Conservation (phyloP, 805 yeast species). For the Yarrowia bubula region DNA sequence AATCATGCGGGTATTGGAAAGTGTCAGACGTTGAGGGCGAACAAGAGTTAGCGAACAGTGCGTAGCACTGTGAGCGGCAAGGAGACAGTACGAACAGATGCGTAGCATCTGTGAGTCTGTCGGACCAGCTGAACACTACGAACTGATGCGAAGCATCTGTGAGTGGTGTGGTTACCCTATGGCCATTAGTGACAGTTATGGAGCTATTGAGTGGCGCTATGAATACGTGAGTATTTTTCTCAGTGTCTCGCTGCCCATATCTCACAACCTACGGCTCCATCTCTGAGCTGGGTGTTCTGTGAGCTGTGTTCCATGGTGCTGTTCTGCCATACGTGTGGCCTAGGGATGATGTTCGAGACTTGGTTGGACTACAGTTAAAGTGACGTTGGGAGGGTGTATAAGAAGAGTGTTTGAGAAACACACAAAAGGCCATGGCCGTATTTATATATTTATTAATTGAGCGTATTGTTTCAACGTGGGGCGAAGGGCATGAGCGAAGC, state of each 20-base stretch:
- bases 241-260: too few species aligned
- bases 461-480: too few species aligned
- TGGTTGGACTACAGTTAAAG: too few species aligned
- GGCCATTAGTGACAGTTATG: too few species aligned
- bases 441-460: conserved; percentile 8
- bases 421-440: conserved; percentile 7
- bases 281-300: too few species aligned
- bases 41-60: background rate
- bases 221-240: background rate
- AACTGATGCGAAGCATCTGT: background rate
- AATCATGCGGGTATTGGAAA: conserved; percentile 44
- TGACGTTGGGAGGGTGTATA: too few species aligned
- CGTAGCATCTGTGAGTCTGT: background rate
- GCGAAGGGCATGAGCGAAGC: background rate
- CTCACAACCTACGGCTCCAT: too few species aligned
- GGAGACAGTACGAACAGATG: background rate
- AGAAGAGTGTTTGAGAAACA: background rate
- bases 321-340: too few species aligned
- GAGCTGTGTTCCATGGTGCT: too few species aligned
- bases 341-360: too few species aligned
- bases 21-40: conserved; percentile 34
- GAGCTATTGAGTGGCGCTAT: too few species aligned
- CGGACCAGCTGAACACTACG: background rate
- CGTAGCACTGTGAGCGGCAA: background rate
- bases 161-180: too few species aligned